phyloP scores from a whole-genome alignment of 2,329 filamentous ascomycete genomes.

The Fusarium verrucosum region DNA sequence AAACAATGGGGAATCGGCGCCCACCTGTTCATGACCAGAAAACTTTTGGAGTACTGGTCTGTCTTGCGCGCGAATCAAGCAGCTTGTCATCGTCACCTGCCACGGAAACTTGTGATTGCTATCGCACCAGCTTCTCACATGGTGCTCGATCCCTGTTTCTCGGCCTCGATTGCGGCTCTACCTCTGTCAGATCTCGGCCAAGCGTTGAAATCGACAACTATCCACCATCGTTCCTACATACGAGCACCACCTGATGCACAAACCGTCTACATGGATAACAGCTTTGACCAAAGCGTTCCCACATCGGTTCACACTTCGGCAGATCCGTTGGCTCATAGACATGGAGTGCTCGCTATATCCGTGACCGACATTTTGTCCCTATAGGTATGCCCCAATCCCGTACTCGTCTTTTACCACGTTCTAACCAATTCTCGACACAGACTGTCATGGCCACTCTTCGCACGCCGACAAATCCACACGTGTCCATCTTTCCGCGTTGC shows the following conservation, averaged over 20 bases:
- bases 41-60: neutral
- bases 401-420: fast-evolving
- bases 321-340: neutral
- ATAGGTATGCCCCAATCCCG: neutral
- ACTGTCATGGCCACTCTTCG: neutral
- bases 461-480: neutral
- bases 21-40: neutral
- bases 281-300: neutral
- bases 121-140: neutral
- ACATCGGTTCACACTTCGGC: neutral
- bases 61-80: neutral
- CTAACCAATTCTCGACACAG: neutral
- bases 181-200: neutral
- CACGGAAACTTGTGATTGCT: no score
- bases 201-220: neutral
- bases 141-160: neutral
- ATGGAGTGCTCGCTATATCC: neutral
- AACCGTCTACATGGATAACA: neutral
- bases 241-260: neutral
- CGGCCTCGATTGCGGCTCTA: neutral
- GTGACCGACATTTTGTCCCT: neutral
- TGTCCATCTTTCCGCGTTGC: neutral
- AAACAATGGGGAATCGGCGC: no score
- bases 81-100: no score
- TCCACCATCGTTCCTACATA: neutral